Evolutionary conservation across 306 rosid species (phyloP), one percentile per base, ranked within the genome.

Genomic region (Geum urbanum): DNA sequence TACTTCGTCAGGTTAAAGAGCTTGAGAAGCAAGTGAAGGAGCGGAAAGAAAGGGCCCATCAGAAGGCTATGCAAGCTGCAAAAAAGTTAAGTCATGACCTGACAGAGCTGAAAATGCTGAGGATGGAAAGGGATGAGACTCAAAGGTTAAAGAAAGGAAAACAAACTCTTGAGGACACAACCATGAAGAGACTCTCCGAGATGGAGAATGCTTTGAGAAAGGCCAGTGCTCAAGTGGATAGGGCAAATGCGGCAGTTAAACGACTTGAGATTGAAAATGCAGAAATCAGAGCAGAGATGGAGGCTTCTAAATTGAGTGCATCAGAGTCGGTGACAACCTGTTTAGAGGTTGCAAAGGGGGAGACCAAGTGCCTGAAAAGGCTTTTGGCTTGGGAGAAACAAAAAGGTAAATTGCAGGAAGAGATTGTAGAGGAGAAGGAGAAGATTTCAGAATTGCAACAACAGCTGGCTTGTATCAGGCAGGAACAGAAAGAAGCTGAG

Each of bases 21-120:
- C 87, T 94, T n/a, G 95, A 94, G 81, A 87, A 76, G 63, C 96
- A 91, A 88, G 88, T 82, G 20, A 86, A 80, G 77, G 97, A 91
- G 63, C 80, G 91, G 66, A 88, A 88, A 79, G 99, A 94, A 37
- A 91, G 99, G 99, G 96, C 99, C 22, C 95, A 94, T 67, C 81
- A 80, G 79, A 94, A 94, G 84, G 99, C 99, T 65, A 82, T 94
- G 91, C 99, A 94, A 78, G 97, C 97, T 22, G 99, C 99, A 5
- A 84, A 77, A 76, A 91, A 88, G 86, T 87, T 94, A 14, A 88
- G 91, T 75, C 66, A 81, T 76, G 99, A 94, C 77, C 74, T 91
- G 73, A 91, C 84, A 62, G 97, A 90, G 87, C 95, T 94, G 58
- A 94, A 88, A 76, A 78, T 72, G 77, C 80, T 94, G 67, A 86